Base-by-base conservation (phyloP, 257 asterid genomes). In the Lantana camara region DNA sequence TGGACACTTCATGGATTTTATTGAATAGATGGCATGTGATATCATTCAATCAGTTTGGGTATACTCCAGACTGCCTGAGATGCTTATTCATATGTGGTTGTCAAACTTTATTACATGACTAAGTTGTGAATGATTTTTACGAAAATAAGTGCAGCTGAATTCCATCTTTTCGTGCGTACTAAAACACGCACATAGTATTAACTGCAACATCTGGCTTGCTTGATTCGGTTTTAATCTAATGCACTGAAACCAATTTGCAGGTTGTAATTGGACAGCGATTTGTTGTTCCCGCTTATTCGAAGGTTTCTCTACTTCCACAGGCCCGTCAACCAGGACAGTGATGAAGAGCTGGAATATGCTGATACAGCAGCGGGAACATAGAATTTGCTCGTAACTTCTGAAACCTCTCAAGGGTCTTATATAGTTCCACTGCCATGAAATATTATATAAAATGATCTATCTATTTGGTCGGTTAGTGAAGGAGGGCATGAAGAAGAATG, bases 291-390 rank as follows among this genome's bases (percentile, higher is more conserved):
- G 86, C 93, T 32, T 94, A 94, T 73, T 94, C 99, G 40, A 94
- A 94, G 79, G 99, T 86, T 67, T 94, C 99, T 46, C 85, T 90
- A 64, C 81, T 69, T 59, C 87, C 69, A 72, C 96, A 90, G 79
- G 79, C 99, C 99, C 50, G 70, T 86, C 67, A 84, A 76, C 73
- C 89, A 88, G 83, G 99, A 94, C 76, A 94, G 99, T 75, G 99
- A 94, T 42, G 99, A 94, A 78, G 99, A 94, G 81, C 95, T 94
- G 70, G 99, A 94, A 80, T 90, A 94, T 82, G 97, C 96, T 64
- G 99, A 94, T 88, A 66, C 56, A 75, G 81, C 82, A 81, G 84
- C 64, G 91, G 92, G 59, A 61, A 68, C 38, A 53, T 72, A 34
- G 92, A 83, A 68, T 60, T 66, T 69, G 66, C 92, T 77, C 70